Evolutionary conservation across 352 stramenopile genomes (phyloP).

Genomic region (Discostella stelligera): DNA sequence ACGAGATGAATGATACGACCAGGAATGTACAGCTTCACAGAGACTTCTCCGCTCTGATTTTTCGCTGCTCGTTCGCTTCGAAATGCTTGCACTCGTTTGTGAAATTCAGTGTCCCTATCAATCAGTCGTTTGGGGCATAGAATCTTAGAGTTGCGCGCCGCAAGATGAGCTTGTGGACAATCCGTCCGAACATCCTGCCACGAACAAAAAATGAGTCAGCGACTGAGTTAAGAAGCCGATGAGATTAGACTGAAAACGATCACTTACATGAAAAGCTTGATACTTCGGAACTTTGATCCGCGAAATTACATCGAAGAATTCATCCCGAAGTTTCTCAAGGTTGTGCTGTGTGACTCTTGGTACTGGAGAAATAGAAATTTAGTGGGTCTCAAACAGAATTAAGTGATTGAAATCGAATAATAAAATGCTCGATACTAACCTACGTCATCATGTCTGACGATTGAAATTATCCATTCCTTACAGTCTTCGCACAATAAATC

Average conservation of each 20-base stretch:
- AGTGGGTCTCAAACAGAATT: background rate
- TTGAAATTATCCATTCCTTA: slow-evolving; percentile 44
- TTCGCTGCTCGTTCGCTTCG: slow-evolving; percentile 44
- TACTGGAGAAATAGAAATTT: slow-evolving; percentile 17
- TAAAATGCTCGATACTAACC: slow-evolving; percentile 9
- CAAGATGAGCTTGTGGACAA: background rate
- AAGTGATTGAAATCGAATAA: background rate
- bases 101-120: slow-evolving; percentile 43
- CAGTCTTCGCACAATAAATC: slow-evolving; percentile 37
- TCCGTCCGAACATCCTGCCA: slow-evolving; percentile 20
- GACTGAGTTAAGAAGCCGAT: background rate
- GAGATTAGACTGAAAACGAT: background rate
- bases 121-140: slow-evolving; percentile 36
- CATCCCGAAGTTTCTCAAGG: too few species aligned
- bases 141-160: slow-evolving; percentile 36
- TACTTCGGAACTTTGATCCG: slow-evolving; percentile 41
- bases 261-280: slow-evolving; percentile 13
- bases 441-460: slow-evolving; percentile 47
- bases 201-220: background rate
- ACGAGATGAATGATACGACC: slow-evolving; percentile 49
- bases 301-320: too few species aligned
- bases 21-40: slow-evolving; percentile 51
- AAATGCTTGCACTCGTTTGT: slow-evolving; percentile 38
- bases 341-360: slow-evolving; percentile 30
- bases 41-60: slow-evolving; percentile 31